phyloP scores from a whole-genome alignment of 2,329 filamentous ascomycete species.

The Alternaria triticina region DNA sequence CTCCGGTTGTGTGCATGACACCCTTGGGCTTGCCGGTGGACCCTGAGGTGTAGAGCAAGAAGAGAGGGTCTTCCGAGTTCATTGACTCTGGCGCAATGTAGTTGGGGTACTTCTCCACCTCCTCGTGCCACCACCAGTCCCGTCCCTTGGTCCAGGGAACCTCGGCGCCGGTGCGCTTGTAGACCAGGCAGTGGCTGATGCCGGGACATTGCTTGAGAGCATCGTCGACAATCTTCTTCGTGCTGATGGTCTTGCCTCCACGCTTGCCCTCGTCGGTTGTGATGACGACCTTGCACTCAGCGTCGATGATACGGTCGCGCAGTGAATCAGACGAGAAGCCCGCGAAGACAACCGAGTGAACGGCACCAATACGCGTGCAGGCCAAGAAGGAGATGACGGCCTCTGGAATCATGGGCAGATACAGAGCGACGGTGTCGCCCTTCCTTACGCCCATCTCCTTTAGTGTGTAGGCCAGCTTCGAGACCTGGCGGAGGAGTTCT shows the following conservation, averaged over 20 bases:
- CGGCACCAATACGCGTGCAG: conserved; percentile 87
- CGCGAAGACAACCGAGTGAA: conserved; percentile 97
- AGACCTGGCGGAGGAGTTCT: conserved; percentile 92
- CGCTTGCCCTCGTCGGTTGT: conserved; percentile 98
- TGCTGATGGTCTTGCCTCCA: conserved; percentile 94
- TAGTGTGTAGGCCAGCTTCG: conserved; percentile 81
- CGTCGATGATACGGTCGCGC: conserved; percentile 92
- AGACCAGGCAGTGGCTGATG: conserved; percentile 85
- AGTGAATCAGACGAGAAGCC: conserved; percentile 97
- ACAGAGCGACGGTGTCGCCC: conserved; percentile 95
- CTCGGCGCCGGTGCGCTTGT: conserved; percentile 91
- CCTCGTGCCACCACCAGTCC: conserved; percentile 98
- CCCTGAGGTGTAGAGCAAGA: conserved; percentile 96
- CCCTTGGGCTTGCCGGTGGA: conserved; percentile 99
- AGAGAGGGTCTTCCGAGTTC: conserved; percentile 93
- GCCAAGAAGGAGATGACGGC: conserved; percentile 90
- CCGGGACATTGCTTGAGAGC: conserved; percentile 94
- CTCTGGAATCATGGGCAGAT: conserved; percentile 98
- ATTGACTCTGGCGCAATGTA: conserved; percentile 90
- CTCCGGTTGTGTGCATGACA: conserved; percentile 95
- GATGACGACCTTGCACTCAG: conserved; percentile 89
- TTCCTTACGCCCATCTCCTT: conserved; percentile 97
- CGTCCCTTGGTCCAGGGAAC: conserved; percentile 88
- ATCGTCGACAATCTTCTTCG: conserved; percentile 99
- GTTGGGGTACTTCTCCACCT: conserved; percentile 93